Conservation (phyloP, 257 asterid species). For the Primulina tabacum region DNA sequence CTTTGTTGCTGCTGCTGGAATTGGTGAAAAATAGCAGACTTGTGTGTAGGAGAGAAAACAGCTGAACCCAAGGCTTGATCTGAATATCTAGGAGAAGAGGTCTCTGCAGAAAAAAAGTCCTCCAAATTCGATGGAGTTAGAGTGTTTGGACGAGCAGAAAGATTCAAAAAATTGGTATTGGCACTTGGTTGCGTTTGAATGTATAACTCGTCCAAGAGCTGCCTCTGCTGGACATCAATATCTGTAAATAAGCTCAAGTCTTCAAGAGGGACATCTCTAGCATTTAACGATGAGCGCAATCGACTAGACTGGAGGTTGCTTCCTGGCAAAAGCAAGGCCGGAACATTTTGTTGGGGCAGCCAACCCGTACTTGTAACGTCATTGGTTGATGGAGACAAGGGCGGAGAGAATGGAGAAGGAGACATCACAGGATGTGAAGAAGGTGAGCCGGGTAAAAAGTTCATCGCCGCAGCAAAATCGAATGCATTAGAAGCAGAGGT, state of each 20-base stretch:
- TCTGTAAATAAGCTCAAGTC: slow-evolving; percentile 45
- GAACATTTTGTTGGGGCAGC: slow-evolving; percentile 59
- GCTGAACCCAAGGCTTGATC: slow-evolving; percentile 50
- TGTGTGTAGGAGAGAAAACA: slow-evolving; percentile 60
- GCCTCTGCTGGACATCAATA: slow-evolving; percentile 51
- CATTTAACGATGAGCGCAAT: slow-evolving; percentile 64
- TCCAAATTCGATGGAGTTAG: slow-evolving; percentile 68
- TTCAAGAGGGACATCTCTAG: slow-evolving; percentile 55
- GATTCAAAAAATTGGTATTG: slow-evolving; percentile 39
- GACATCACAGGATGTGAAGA: slow-evolving; percentile 43
- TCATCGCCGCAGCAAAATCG: slow-evolving; percentile 65
- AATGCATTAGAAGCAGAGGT: slow-evolving; percentile 29
- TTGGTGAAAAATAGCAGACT: slow-evolving; percentile 54
- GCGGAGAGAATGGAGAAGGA: slow-evolving; percentile 62
- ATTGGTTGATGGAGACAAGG: slow-evolving; percentile 64
- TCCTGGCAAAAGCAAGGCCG: slow-evolving; percentile 70
- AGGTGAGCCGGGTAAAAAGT: slow-evolving; percentile 63
- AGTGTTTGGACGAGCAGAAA: slow-evolving; percentile 47
- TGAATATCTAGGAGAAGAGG: slow-evolving; percentile 59
- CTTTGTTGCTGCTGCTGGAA: slow-evolving; percentile 78
- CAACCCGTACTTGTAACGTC: slow-evolving; percentile 56
- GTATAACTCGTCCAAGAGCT: slow-evolving; percentile 46
- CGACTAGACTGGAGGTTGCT: slow-evolving; percentile 73
- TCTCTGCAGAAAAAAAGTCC: slow-evolving; percentile 63
- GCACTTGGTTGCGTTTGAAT: slow-evolving; percentile 31